phyloP scores from a whole-genome alignment of 208 protist genomes.

The Leishmania arabica region DNA sequence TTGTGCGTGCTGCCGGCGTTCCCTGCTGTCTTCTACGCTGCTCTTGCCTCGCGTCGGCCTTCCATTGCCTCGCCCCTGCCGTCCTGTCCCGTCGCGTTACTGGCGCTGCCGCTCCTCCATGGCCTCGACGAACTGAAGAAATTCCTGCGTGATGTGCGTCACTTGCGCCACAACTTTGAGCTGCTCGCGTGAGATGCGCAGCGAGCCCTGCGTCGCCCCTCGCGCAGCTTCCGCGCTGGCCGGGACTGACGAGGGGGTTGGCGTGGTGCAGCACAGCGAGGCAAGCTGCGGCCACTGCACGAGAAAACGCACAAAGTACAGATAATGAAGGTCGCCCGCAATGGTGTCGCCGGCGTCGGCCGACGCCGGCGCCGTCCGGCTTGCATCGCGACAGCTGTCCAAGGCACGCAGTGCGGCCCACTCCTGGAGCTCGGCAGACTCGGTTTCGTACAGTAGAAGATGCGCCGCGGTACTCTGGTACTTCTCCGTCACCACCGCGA shows the following conservation, averaged over 20 bases:
- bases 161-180: slow-evolving; percentile 63
- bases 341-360: neutral
- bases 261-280: slow-evolving; percentile 58
- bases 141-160: slow-evolving; percentile 66
- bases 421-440: slow-evolving; percentile 66
- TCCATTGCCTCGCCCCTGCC: too few relatives aligned
- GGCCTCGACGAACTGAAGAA: slow-evolving; percentile 60
- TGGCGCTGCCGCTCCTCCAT: slow-evolving; percentile 45
- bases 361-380: neutral
- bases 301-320: slow-evolving; percentile 82
- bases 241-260: slow-evolving; percentile 11
- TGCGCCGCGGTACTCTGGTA: slow-evolving; percentile 58
- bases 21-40: neutral
- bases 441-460: slow-evolving; percentile 70
- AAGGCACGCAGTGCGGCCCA: slow-evolving; percentile 38
- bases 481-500: slow-evolving; percentile 51
- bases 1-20: neutral
- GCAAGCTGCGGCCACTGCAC: slow-evolving; percentile 85
- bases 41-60: neutral
- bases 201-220: slow-evolving; percentile 10
- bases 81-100: neutral
- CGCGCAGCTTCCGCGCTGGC: neutral
- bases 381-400: neutral
- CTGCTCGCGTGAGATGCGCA: slow-evolving; percentile 53
- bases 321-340: slow-evolving; percentile 46